Evolutionary conservation across 2,329 filamentous ascomycete species (phyloP).

Genomic region (Rutstroemia sp.): DNA sequence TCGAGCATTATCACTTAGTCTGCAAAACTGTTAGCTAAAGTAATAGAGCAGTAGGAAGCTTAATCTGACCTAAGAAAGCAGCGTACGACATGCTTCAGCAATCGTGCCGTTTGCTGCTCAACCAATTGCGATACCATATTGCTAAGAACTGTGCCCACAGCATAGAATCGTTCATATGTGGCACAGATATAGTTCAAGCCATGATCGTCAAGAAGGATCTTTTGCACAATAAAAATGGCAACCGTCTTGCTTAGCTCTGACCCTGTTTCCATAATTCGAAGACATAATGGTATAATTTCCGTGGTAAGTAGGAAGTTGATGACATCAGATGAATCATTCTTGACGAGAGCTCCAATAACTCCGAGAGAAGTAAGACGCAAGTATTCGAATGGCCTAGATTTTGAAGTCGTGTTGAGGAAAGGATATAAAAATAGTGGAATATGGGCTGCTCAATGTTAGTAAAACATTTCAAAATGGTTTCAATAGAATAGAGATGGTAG

Average conservation of each 20-base stretch:
- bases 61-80: constrained; percentile 81
- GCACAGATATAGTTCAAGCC: constrained; percentile 97
- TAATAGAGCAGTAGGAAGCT: not conserved
- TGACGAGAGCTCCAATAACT: constrained; percentile 93
- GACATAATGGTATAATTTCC: constrained; percentile 94
- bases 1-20: constrained; percentile 90
- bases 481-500: constrained; percentile 1
- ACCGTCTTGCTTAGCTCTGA: constrained; percentile 98
- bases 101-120: constrained; percentile 90
- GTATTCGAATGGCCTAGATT: constrained; percentile 96
- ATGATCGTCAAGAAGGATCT: constrained; percentile 94
- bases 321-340: constrained; percentile 97
- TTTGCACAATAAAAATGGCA: constrained; percentile 98
- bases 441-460: constrained; percentile 57
- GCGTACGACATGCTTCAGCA: constrained; percentile 94
- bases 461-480: not conserved
- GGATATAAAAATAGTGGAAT: constrained; percentile 97
- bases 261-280: constrained; percentile 98
- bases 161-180: constrained; percentile 97
- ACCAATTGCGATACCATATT: constrained; percentile 99
- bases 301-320: constrained; percentile 99
- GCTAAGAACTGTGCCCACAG: constrained; percentile 91
- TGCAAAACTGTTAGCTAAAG: constrained; percentile 32
- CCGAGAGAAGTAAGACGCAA: constrained; percentile 90
- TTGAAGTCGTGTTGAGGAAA: constrained; percentile 97